Percentiles rank a stretch among this genome's conserved stretches.
Conservation (phyloP, 257 asterid species). For the Salvia rosmarinus region DNA sequence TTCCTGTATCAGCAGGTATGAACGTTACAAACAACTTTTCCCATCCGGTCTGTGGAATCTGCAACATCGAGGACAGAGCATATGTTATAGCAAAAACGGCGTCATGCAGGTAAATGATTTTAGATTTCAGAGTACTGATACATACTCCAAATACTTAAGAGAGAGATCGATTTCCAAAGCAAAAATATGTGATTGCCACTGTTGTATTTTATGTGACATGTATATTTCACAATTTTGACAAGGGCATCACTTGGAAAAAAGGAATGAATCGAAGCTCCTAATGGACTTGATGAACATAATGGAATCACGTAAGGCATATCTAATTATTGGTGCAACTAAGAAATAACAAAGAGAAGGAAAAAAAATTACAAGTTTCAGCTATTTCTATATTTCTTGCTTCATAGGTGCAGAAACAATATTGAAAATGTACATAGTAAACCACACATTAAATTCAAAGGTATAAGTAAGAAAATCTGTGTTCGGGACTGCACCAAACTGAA, state of each 20-base stretch:
- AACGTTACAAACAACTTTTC: conserved; percentile 90
- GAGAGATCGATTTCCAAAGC: too few species aligned
- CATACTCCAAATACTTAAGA: too few species aligned
- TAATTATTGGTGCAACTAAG: background rate
- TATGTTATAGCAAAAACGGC: background rate
- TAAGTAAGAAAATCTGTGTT: background rate
- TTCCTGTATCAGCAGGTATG: conserved; percentile 81
- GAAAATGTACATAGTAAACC: background rate
- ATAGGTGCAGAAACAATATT: background rate
- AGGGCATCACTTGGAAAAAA: background rate
- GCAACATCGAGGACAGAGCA: conserved; percentile 39
- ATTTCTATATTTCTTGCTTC: background rate
- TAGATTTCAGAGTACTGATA: too few species aligned
- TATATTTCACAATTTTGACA: background rate
- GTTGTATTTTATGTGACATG: too few species aligned
- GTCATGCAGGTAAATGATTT: background rate
- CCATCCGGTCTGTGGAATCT: conserved; percentile 98
- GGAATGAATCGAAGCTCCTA: background rate
- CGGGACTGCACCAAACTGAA: background rate
- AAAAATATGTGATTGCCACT: too few species aligned
- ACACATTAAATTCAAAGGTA: background rate
- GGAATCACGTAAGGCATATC: background rate
- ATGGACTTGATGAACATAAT: background rate
- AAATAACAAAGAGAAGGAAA: background rate
- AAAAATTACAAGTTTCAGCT: background rate